These are phyloP conservation scores for Cicer judaicum DNA, from an alignment of 306 rosid species.

Conservation along the genomic window DNA sequence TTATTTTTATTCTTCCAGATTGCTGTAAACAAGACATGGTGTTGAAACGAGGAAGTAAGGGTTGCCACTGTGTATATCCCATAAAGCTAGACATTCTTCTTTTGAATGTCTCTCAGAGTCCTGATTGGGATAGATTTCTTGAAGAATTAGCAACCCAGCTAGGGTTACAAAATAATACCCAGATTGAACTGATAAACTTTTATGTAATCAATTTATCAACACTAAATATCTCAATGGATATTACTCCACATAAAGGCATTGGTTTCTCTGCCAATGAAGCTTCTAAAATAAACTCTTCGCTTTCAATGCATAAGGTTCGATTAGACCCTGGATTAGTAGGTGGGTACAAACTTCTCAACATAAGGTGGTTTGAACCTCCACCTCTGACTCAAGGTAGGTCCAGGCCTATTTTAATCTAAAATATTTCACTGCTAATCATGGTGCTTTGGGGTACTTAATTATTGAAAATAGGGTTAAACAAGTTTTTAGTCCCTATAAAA, in stretches of 20 bases:
- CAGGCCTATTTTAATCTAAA: slow-evolving; percentile 11
- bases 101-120: slow-evolving; percentile 79
- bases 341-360: slow-evolving; percentile 76
- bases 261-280: slow-evolving; percentile 83
- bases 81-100: slow-evolving; percentile 92
- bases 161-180: slow-evolving; percentile 61
- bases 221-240: slow-evolving; percentile 91
- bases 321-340: slow-evolving; percentile 74
- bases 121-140: slow-evolving; percentile 70
- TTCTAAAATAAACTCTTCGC: slow-evolving; percentile 72
- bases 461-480: no score
- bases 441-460: slow-evolving; percentile 34
- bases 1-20: slow-evolving; percentile 59
- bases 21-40: slow-evolving; percentile 92
- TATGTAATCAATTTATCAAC: slow-evolving; percentile 66
- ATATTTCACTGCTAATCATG: slow-evolving; percentile 8
- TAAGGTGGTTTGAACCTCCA: slow-evolving; percentile 89
- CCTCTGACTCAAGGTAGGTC: slow-evolving; percentile 78
- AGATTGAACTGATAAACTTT: slow-evolving; percentile 85
- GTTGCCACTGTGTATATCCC: slow-evolving; percentile 93
- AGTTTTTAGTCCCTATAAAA: no score
- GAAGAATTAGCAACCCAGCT: slow-evolving; percentile 75
- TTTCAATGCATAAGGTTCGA: slow-evolving; percentile 72
- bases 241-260: slow-evolving; percentile 77
- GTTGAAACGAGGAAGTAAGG: slow-evolving; percentile 66